Evolutionary conservation across 495 filamentous ascomycete species (phyloP).

Genomic region (Penicillium goetzii): DNA sequence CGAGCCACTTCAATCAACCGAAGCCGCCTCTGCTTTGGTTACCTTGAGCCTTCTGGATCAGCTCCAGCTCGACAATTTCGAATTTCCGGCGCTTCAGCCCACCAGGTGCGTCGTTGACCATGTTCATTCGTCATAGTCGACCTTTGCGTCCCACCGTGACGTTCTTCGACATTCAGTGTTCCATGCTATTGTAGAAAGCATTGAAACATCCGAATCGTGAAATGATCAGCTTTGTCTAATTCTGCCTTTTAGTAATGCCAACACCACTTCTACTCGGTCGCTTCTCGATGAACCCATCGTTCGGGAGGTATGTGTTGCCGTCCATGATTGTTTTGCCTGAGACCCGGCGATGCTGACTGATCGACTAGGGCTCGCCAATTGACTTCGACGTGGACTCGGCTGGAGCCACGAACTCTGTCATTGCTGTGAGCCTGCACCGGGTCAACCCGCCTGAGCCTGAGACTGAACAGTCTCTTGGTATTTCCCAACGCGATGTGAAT

Average conservation of each 20-base stretch:
- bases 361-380: constrained; percentile 5
- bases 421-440: not conserved
- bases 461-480: not conserved
- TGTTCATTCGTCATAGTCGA: not conserved
- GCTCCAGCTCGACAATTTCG: not conserved
- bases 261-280: not conserved
- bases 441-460: not conserved
- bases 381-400: not conserved
- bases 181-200: not conserved
- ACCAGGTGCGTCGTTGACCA: not conserved
- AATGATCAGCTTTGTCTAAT: not conserved
- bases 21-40: not conserved
- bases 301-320: constrained; percentile 6
- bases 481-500: not conserved
- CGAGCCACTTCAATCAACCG: not conserved
- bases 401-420: not conserved
- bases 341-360: not conserved
- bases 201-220: not conserved
- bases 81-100: not conserved
- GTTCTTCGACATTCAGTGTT: not conserved
- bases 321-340: not conserved
- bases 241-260: not conserved
- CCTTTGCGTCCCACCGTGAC: not conserved
- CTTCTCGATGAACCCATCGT: not conserved
- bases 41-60: not conserved